Evolutionary conservation across 139 green algal species (phyloP).

Genomic region (Spirogloea muscicola): DNA sequence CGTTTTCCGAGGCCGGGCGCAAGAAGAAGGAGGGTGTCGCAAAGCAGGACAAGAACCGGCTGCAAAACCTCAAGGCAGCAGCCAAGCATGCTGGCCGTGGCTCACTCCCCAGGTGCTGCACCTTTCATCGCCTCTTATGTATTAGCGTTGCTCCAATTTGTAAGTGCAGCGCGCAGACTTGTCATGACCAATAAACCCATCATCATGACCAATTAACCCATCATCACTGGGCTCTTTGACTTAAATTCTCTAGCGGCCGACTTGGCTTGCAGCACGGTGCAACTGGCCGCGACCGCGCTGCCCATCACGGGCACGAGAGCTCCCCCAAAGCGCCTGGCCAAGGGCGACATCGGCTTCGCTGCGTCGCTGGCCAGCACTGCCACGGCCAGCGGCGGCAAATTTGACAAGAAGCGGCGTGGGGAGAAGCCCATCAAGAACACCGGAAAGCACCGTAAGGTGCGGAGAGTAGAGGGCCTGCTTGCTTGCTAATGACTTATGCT

Average conservation of each 20-base stretch:
- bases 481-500: too few relatives aligned
- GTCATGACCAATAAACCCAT: too few relatives aligned
- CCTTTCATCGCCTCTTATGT: not conserved
- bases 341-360: not conserved
- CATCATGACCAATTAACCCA: too few relatives aligned
- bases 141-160: not conserved
- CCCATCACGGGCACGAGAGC: not conserved
- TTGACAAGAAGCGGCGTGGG: conserved; percentile 62
- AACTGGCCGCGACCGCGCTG: conserved; percentile 9
- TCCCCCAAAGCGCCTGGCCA: not conserved
- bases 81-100: conserved; percentile 29
- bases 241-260: too few relatives aligned
- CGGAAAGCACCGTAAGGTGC: conserved; percentile 26
- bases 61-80: conserved; percentile 71
- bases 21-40: conserved; percentile 75
- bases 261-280: conserved; percentile 26
- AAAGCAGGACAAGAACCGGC: conserved; percentile 65
- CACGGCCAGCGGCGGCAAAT: conserved; percentile 92
- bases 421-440: conserved; percentile 26
- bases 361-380: conserved; percentile 1
- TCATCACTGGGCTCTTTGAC: too few relatives aligned
- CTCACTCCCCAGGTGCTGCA: not conserved
- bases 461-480: too few relatives aligned
- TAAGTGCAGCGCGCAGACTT: not conserved
- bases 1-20: conserved; percentile 68